Evolutionary conservation across 768 basidiomycete genomes (phyloP).

Genomic region (Lentinus brumalis): DNA sequence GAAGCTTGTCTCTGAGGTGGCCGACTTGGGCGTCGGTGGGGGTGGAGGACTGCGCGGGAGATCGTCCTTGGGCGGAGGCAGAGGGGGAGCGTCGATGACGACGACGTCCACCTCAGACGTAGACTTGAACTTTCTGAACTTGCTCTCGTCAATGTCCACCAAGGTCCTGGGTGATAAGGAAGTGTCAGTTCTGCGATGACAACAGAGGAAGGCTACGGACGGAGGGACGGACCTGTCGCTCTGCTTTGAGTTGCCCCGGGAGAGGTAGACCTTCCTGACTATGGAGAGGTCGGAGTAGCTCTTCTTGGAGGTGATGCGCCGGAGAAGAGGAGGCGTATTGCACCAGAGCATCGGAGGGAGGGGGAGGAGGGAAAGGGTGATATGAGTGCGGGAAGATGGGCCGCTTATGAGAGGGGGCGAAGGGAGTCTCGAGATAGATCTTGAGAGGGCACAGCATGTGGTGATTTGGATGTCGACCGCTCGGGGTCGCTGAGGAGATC

Average conservation of each 20-base stretch:
- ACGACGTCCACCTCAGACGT: neutral
- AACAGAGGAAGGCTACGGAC: neutral
- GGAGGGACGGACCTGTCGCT: conserved; percentile 9
- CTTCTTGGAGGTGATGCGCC: conserved; percentile 10
- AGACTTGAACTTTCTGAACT: neutral
- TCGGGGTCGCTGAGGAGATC: neutral
- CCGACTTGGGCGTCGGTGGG: neutral
- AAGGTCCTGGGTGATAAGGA: conserved; percentile 7
- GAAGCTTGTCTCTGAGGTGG: neutral
- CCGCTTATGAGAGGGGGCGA: conserved; percentile 1
- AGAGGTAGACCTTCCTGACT: conserved; percentile 1
- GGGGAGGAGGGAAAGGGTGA: conserved; percentile 8
- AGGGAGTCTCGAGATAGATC: conserved; percentile 13
- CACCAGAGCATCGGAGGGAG: conserved; percentile 10
- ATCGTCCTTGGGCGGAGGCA: conserved; percentile 13
- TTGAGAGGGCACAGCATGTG: conserved; percentile 10
- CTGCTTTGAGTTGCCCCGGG: conserved; percentile 9
- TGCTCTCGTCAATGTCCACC: neutral
- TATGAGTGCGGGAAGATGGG: conserved; percentile 15
- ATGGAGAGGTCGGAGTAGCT: conserved; percentile 10
- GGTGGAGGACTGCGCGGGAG: neutral
- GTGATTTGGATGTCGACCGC: conserved; percentile 1
- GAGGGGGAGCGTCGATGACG: conserved; percentile 11
- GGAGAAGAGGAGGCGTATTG: conserved; percentile 5
- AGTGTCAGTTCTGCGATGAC: neutral